phyloP scores from a whole-genome alignment of 352 stramenopile species.

The Phytopythium ostracodes region DNA sequence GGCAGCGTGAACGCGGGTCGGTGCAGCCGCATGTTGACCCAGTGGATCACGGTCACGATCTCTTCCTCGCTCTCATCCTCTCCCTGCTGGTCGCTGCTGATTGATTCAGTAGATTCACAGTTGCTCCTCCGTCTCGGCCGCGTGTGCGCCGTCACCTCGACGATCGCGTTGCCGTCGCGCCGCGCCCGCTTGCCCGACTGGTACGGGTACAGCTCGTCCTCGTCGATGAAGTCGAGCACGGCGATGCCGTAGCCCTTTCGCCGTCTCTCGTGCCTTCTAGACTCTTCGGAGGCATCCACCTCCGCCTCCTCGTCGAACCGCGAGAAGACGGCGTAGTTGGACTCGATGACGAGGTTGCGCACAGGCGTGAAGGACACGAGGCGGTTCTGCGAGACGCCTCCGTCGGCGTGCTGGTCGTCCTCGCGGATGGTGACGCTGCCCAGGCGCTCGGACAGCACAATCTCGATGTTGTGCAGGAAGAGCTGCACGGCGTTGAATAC shows the following conservation, averaged over 20 bases:
- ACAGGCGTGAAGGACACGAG: constrained; percentile 23
- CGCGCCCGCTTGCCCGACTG: constrained; percentile 26
- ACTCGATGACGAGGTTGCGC: constrained; percentile 32
- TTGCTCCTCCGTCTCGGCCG: constrained; percentile 3
- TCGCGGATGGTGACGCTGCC: constrained; percentile 25
- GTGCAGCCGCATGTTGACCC: constrained; percentile 17
- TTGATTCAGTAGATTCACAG: not conserved
- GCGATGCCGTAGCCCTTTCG: constrained; percentile 29
- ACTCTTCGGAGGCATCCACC: not conserved
- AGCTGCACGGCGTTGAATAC: constrained; percentile 24
- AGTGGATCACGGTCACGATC: constrained; percentile 18
- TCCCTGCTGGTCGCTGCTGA: not conserved
- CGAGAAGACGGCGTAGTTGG: constrained; percentile 38
- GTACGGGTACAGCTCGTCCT: constrained; percentile 48
- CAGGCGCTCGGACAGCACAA: constrained; percentile 25
- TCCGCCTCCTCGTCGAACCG: constrained; percentile 23
- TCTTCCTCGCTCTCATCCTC: not conserved
- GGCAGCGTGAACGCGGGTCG: constrained; percentile 9
- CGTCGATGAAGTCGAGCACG: constrained; percentile 34
- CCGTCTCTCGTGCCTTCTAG: not conserved
- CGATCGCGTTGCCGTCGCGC: constrained; percentile 34
- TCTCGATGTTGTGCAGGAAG: constrained; percentile 20
- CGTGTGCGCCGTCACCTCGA: constrained; percentile 20
- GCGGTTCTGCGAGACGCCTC: constrained; percentile 19
- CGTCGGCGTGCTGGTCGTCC: constrained; percentile 17